Conservation (phyloP, 1,284 basidiomycete species). For the Apiotrichum porosum region DNA sequence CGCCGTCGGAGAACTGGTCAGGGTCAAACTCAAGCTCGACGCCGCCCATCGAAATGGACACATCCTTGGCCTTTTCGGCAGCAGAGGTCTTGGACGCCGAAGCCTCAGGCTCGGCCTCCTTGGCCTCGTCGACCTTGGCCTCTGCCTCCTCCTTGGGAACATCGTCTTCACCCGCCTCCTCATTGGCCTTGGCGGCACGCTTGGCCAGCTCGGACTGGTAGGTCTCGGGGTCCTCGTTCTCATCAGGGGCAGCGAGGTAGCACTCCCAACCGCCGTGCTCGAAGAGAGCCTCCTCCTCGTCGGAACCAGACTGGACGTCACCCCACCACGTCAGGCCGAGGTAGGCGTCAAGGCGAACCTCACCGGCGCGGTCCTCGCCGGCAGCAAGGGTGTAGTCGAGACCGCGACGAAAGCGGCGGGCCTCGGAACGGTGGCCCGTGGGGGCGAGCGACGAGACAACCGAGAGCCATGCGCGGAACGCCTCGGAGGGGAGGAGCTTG, state of each 20-base stretch:
- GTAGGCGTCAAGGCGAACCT: constrained; percentile 78
- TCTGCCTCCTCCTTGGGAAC: background rate
- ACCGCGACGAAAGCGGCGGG: constrained; percentile 83
- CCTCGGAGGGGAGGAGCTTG: constrained; percentile 70
- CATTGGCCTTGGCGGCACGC: constrained; percentile 28
- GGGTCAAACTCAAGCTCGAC: constrained; percentile 49
- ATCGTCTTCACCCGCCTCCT: background rate
- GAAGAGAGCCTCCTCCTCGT: constrained; percentile 48
- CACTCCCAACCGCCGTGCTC: constrained; percentile 96
- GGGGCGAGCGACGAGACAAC: constrained; percentile 73
- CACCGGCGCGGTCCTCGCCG: constrained; percentile 65
- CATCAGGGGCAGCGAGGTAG: constrained; percentile 89
- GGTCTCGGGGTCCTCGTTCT: constrained; percentile 88
- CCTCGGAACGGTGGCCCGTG: constrained; percentile 66
- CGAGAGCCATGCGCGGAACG: constrained; percentile 87
- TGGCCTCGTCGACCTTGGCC: constrained; percentile 5
- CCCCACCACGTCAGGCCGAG: constrained; percentile 82
- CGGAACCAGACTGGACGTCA: constrained; percentile 44
- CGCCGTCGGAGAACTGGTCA: constrained; percentile 46
- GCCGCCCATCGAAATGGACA: constrained; percentile 32
- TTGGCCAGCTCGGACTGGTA: constrained; percentile 63
- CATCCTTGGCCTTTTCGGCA: constrained; percentile 31
- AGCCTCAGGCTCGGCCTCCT: constrained; percentile 14
- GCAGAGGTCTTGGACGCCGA: constrained; percentile 3
- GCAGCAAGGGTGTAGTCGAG: constrained; percentile 93